Evolutionary conservation across 1,284 basidiomycete species (phyloP).

Genomic region (Xerocomus amazonicus): DNA sequence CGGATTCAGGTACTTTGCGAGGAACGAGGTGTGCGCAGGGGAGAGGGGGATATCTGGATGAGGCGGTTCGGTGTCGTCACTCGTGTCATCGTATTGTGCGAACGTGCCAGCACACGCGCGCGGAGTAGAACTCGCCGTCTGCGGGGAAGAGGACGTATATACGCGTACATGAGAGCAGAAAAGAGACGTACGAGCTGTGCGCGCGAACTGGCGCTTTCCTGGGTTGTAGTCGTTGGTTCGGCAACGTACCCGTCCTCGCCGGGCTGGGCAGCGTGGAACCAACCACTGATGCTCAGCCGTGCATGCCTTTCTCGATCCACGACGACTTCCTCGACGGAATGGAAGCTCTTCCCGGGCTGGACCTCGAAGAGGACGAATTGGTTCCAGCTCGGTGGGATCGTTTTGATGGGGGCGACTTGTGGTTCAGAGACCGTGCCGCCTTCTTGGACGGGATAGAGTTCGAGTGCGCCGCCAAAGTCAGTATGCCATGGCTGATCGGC

Average conservation of each 20-base stretch:
- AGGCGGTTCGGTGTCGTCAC: slow-evolving; percentile 39
- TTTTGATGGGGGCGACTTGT: slow-evolving; percentile 55
- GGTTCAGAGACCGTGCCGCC: slow-evolving; percentile 59
- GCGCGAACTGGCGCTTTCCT: slow-evolving; percentile 59
- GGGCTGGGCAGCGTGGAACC: slow-evolving; percentile 92
- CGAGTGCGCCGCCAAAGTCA: slow-evolving; percentile 92
- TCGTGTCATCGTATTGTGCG: slow-evolving; percentile 49
- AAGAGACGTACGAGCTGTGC: slow-evolving; percentile 68
- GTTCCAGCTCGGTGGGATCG: slow-evolving; percentile 86
- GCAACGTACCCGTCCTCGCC: slow-evolving; percentile 85
- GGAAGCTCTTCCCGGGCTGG: slow-evolving; percentile 89
- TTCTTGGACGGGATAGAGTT: slow-evolving; percentile 78
- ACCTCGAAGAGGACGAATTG: slow-evolving; percentile 96
- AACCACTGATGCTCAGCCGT: slow-evolving; percentile 89
- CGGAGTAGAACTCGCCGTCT: slow-evolving; percentile 57
- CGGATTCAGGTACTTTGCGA: slow-evolving; percentile 83
- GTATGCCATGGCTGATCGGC: slow-evolving; percentile 62
- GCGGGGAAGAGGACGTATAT: slow-evolving; percentile 5
- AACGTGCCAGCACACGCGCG: slow-evolving; percentile 37
- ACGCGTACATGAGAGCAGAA: neutral
- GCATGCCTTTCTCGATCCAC: slow-evolving; percentile 70
- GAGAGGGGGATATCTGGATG: slow-evolving; percentile 53
- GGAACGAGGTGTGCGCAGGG: slow-evolving; percentile 62
- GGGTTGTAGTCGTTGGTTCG: slow-evolving; percentile 36
- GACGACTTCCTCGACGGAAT: slow-evolving; percentile 97